Conservation (phyloP, 148 eudicot genomes). For the Selenicereus undatus region DNA sequence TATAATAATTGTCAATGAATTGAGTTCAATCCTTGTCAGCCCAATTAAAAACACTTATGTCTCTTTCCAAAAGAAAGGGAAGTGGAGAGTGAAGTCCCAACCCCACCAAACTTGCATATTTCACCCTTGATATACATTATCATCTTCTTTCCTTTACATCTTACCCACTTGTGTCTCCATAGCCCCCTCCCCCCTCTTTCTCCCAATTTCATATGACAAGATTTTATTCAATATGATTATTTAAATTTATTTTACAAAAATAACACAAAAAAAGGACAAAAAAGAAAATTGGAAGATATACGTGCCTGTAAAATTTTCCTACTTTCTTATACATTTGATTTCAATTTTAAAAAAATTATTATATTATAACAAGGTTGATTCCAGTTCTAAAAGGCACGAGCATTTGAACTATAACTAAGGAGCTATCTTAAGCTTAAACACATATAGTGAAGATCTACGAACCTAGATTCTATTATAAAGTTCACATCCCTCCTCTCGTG, state of each 20-base stretch:
- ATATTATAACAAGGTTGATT: too few relatives aligned
- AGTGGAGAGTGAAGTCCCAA: conserved; percentile 20
- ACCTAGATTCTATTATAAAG: too few relatives aligned
- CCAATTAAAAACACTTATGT: conserved; percentile 17
- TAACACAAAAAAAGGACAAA: too few relatives aligned
- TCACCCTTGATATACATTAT: background rate
- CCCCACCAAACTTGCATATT: conserved; percentile 29
- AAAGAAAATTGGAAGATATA: too few relatives aligned
- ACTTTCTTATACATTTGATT: too few relatives aligned
- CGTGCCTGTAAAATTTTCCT: too few relatives aligned
- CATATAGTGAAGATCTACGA: too few relatives aligned
- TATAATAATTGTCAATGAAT: background rate
- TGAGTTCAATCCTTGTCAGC: conserved; percentile 15
- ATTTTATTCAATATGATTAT: background rate
- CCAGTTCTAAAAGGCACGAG: too few relatives aligned
- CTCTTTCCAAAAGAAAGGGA: conserved; percentile 41
- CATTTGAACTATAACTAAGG: too few relatives aligned
- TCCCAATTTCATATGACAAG: background rate
- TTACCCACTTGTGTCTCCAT: conserved; percentile 25
- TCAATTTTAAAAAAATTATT: too few relatives aligned
- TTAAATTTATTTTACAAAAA: background rate
- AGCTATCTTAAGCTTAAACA: too few relatives aligned
- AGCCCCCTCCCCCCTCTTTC: background rate
- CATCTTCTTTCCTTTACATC: background rate
- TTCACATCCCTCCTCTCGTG: too few relatives aligned